A percentile compares a stretch with the other conserved stretches of the same genome.
phyloP scores from a whole-genome alignment of 2,329 filamentous ascomycete species.

The Fusarium caatingaense region DNA sequence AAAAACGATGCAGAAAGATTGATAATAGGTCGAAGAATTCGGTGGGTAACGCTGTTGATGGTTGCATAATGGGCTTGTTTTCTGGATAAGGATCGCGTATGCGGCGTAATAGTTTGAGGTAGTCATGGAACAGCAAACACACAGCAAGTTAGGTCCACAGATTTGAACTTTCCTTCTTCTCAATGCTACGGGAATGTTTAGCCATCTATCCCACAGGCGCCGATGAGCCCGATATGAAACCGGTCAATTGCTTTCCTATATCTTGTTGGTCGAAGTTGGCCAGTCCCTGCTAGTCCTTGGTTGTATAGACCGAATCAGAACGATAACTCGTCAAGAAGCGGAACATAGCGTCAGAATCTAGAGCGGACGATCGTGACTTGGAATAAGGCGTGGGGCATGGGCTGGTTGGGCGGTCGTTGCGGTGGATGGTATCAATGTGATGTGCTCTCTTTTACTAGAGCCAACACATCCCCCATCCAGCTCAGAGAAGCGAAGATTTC shows the following conservation, averaged over 20 bases:
- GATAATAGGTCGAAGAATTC: constrained; percentile 12
- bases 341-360: constrained; percentile 2
- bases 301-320: background rate
- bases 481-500: background rate
- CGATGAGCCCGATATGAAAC: background rate
- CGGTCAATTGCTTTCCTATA: background rate
- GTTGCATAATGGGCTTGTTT: constrained; percentile 34
- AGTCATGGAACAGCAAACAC: constrained; percentile 21
- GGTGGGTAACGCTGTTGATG: constrained; percentile 17
- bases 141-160: constrained; percentile 19
- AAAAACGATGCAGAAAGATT: constrained; percentile 16
- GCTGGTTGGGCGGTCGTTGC: constrained; percentile 16
- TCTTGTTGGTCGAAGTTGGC: constrained; percentile 3
- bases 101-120: constrained; percentile 14
- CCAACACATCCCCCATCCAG: constrained; percentile 1
- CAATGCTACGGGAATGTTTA: background rate
- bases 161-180: background rate
- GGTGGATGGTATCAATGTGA: constrained; percentile 20
- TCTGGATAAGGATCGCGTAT: constrained; percentile 21
- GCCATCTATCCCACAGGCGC: constrained; percentile 8
- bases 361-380: background rate
- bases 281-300: constrained; percentile 8
- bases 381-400: constrained; percentile 20
- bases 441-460: constrained; percentile 19
- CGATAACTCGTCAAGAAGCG: background rate